phyloP scores from a whole-genome alignment of 495 filamentous ascomycete genomes.

The Clohesyomyces aquaticus region DNA sequence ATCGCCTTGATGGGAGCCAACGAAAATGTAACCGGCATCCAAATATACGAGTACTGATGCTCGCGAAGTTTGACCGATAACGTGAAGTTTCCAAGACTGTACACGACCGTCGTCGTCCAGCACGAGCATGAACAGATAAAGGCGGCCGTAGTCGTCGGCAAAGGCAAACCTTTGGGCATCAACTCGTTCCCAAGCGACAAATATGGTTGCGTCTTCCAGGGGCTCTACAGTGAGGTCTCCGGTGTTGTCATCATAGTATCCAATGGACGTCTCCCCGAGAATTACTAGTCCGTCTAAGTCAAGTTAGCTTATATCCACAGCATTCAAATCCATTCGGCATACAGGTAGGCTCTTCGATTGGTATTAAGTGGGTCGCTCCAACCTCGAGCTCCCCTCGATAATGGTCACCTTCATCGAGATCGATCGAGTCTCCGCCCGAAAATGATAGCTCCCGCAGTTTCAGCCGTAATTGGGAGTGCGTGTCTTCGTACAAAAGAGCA shows the following conservation, averaged over 20 bases:
- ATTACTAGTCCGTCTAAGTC: slow-evolving; percentile 62
- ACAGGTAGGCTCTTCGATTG: slow-evolving; percentile 68
- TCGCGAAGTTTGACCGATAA: slow-evolving; percentile 71
- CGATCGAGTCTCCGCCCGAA: slow-evolving; percentile 50
- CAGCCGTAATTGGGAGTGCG: slow-evolving; percentile 63
- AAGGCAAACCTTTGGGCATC: slow-evolving; percentile 80
- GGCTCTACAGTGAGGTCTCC: slow-evolving; percentile 63
- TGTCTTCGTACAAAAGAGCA: slow-evolving; percentile 82
- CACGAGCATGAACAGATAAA: slow-evolving; percentile 79
- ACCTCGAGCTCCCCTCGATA: slow-evolving; percentile 66
- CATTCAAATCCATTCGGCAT: slow-evolving; percentile 33
- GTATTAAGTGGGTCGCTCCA: slow-evolving; percentile 81
- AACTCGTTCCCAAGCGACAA: slow-evolving; percentile 84
- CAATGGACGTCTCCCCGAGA: slow-evolving; percentile 80
- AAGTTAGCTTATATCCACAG: not conserved
- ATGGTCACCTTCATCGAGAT: slow-evolving; percentile 56
- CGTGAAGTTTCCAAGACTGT: slow-evolving; percentile 65
- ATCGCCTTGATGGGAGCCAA: slow-evolving; percentile 91
- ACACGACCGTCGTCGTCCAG: slow-evolving; percentile 66
- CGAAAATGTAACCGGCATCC: slow-evolving; percentile 72
- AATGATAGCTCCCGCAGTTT: slow-evolving; percentile 62
- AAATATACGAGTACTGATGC: slow-evolving; percentile 80
- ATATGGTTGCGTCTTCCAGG: slow-evolving; percentile 75
- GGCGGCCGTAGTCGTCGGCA: slow-evolving; percentile 83
- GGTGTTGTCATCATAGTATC: slow-evolving; percentile 75